Evolutionary conservation across 2,329 filamentous ascomycete genomes (phyloP), one percentile per base, ranked within the genome.

Genomic region (Pseudocercospora macadamiae): DNA sequence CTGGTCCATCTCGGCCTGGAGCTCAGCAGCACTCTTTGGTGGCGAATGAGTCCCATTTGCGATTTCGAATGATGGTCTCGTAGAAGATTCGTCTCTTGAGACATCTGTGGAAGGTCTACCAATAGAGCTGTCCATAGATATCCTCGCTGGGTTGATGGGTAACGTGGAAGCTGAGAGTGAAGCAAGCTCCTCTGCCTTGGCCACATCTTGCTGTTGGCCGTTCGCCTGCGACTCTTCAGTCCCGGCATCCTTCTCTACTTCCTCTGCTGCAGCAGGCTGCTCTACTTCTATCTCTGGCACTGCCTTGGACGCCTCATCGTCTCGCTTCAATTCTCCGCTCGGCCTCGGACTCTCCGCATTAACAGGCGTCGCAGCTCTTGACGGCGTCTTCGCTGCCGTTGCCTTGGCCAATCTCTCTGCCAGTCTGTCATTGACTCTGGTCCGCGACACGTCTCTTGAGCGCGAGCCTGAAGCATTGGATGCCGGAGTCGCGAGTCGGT

Each of bases 361-460:
- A 32, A 76, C 77, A 14, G 83, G 82, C 61, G 81, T 87, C 63
- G 82, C 76, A 21, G 80, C 76, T 52, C 83, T 75, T n/a, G 83
- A 83, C 4, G 80, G 75, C 19, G 82, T 84, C 70, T 89, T 91
- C 59, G 88, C 88, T 2, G 88, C 91, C 68, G 97, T 86, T 26
- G 93, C 95, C 70, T 91, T 90, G 26, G 93, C 93, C 60, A 99
- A 82, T 62, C 92, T 85, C 73, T 96, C 93, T 72, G 97, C 93
- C 42, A 99, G 80, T 53, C 92, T 86, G 68, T 96, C 92, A 75
- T 91, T 95, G 61, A 84, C 79, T 65, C 86, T 83, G 62, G 81
- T 85, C 39, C 83, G 85, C 4, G 89, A 89, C 19, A 88, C 83
- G 64, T 80, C 85, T 70, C 88, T 83, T 51, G 88, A 86, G 32